Evolutionary conservation across 139 green algal species (phyloP).

Genomic region (Tetradesmus lagerheimii): DNA sequence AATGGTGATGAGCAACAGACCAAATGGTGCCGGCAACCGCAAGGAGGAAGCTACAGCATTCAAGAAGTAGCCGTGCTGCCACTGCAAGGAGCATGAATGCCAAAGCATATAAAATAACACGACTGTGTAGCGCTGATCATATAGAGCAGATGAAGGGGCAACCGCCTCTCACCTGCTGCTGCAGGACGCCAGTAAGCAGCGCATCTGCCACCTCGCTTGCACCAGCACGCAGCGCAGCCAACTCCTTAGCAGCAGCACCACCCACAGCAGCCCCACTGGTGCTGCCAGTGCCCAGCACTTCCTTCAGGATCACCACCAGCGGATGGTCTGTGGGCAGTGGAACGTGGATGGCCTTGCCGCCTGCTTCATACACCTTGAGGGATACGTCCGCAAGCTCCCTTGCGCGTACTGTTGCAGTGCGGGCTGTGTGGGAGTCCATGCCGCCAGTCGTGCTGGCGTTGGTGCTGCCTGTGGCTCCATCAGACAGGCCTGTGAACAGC

Average conservation of each 20-base stretch:
- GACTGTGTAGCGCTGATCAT: no score
- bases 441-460: neutral
- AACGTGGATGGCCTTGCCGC: constrained; percentile 65
- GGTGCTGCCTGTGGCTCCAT: neutral
- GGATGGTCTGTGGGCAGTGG: constrained; percentile 67
- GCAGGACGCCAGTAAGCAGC: constrained; percentile 71
- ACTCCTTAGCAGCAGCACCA: constrained; percentile 27
- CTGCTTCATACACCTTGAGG: constrained; percentile 42
- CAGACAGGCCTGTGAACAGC: constrained; percentile 19
- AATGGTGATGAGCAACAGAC: neutral
- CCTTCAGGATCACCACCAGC: constrained; percentile 66
- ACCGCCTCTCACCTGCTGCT: constrained; percentile 52
- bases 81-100: no score
- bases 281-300: constrained; percentile 41
- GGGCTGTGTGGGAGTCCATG: neutral
- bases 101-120: no score
- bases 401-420: constrained; percentile 42
- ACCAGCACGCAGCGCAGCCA: constrained; percentile 27
- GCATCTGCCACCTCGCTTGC: constrained; percentile 60
- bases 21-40: no score
- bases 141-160: neutral
- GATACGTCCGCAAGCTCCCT: constrained; percentile 51
- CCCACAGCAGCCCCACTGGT: constrained; percentile 14
- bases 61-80: no score
- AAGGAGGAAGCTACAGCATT: no score